A percentile compares a stretch with the other conserved stretches of the same genome.
Evolutionary conservation across 176 grass and related monocot species (phyloP).

Genomic region (Zea luxurians): DNA sequence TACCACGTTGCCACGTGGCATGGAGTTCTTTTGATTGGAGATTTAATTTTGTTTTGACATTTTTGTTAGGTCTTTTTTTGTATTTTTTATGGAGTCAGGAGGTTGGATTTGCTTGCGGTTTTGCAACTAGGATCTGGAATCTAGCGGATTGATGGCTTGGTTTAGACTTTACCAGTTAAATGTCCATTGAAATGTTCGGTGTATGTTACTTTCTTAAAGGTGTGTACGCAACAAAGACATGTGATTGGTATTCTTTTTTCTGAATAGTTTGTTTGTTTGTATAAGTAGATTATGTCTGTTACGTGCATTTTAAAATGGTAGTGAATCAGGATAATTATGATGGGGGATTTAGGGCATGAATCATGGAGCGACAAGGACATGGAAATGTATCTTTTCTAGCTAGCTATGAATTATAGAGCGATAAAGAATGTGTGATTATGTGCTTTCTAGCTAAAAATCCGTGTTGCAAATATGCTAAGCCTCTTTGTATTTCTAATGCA

Average conservation of each 20-base stretch:
- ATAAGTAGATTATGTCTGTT: not conserved
- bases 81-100: slow-evolving; percentile 28
- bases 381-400: not conserved
- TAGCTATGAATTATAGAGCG: not conserved
- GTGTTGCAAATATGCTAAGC: not conserved
- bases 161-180: slow-evolving; percentile 22
- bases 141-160: slow-evolving; percentile 23
- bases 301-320: not conserved
- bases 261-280: not conserved
- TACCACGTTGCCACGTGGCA: slow-evolving; percentile 40
- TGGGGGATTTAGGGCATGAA: not conserved
- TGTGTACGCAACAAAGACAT: slow-evolving; percentile 10
- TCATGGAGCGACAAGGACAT: not conserved
- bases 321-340: not conserved
- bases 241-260: not conserved
- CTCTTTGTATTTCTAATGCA: not conserved
- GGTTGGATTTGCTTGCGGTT: slow-evolving; percentile 44
- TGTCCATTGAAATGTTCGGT: slow-evolving; percentile 17
- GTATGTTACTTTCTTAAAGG: slow-evolving; percentile 16
- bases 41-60: not conserved
- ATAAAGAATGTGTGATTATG: not conserved
- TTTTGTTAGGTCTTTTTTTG: not conserved
- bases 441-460: not conserved
- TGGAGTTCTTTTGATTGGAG: slow-evolving; percentile 17
- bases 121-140: not conserved